Percentiles rank a stretch among this genome's conserved stretches.
These are phyloP conservation scores for Zoysia matrella DNA, from an alignment of 202 grass and related monocot genomes.

Conservation along the genomic window DNA sequence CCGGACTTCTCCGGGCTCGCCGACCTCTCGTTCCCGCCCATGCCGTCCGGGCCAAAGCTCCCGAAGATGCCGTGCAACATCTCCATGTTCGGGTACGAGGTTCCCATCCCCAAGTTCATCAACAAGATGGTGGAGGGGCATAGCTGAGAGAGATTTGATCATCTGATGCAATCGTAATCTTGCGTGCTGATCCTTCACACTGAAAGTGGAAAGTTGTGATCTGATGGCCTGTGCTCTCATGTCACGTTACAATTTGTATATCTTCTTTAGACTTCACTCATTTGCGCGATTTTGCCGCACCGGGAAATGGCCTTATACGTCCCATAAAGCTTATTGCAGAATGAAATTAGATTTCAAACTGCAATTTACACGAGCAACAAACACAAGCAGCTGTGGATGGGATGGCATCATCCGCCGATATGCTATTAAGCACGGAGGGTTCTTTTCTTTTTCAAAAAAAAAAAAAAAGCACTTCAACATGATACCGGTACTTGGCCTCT, in stretches of 20 bases:
- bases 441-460: no score
- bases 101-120: constrained; percentile 63
- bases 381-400: no score
- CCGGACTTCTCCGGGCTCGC: constrained; percentile 64
- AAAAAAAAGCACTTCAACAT: no score
- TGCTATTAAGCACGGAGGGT: no score
- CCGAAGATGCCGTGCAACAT: constrained; percentile 58
- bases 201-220: not conserved
- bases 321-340: no score
- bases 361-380: no score
- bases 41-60: constrained; percentile 65
- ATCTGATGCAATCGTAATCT: not conserved
- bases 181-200: not conserved
- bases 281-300: not conserved
- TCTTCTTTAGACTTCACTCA: not conserved
- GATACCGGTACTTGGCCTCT: no score
- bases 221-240: not conserved
- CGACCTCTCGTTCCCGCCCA: constrained; percentile 56
- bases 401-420: no score
- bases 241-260: not conserved
- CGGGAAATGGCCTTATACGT: no score
- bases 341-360: no score
- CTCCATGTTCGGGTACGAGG: constrained; percentile 55
- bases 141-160: no score
- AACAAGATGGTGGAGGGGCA: constrained; percentile 48